A percentile compares a stretch with the other conserved stretches of the same genome.
phyloP scores from a whole-genome alignment of 805 yeast genomes.

The Saccharomycopsis fodiens region DNA sequence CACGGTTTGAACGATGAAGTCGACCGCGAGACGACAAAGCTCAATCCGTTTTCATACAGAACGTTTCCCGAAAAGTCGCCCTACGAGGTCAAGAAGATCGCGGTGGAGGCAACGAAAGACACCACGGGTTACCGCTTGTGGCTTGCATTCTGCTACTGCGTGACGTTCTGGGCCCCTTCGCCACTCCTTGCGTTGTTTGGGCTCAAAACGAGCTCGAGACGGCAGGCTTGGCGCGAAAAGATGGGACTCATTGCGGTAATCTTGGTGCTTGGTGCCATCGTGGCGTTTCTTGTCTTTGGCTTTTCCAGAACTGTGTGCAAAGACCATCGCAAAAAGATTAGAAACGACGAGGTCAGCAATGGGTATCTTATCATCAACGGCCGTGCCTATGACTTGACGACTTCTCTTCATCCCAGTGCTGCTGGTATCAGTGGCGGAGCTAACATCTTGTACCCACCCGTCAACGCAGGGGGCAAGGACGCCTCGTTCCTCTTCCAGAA shows the following conservation, averaged over 20 bases:
- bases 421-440: constrained; percentile 67
- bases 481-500: constrained; percentile 82
- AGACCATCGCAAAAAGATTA: constrained; percentile 38
- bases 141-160: constrained; percentile 68
- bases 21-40: constrained; percentile 22
- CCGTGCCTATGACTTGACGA: constrained; percentile 61
- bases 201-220: constrained; percentile 69
- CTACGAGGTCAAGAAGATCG: constrained; percentile 17
- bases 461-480: constrained; percentile 82
- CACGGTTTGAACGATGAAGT: constrained; percentile 58
- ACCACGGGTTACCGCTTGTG: constrained; percentile 40
- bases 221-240: constrained; percentile 96
- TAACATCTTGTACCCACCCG: constrained; percentile 76
- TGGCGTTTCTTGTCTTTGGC: constrained; percentile 88
- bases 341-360: constrained; percentile 48
- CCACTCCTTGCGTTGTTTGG: constrained; percentile 67
- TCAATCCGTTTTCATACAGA: constrained; percentile 11
- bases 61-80: constrained; percentile 14
- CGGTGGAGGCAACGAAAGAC: constrained; percentile 9
- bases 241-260: constrained; percentile 78
- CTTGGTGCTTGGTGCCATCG: constrained; percentile 60
- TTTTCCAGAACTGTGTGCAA: constrained; percentile 77
- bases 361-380: constrained; percentile 77
- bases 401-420: constrained; percentile 74
- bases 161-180: constrained; percentile 92